Evolutionary conservation across 345 rosid species (phyloP), one percentile per base, ranked within the genome.

Genomic region (Aquilaria yunnanensis): DNA sequence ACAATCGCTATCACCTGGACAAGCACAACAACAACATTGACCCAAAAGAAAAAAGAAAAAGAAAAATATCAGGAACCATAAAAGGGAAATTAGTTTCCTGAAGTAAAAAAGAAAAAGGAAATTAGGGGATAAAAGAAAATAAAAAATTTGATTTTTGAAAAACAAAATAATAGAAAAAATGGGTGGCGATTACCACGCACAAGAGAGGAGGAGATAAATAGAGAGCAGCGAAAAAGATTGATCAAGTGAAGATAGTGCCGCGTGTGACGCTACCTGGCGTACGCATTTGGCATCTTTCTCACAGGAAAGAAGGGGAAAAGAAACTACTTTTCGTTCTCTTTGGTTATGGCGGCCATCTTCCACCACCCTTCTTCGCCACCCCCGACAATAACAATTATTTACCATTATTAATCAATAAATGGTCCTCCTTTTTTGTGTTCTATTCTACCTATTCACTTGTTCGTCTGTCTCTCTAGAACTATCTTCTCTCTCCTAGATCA

Each of bases 231-330:
- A 66, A 63, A 65, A 59, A 43, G 72, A 70, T 37, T 37, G 43
- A 37, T 37, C 43, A 37, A 37, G 43, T 37, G 43, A 37, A 37
- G 43, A 73, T 53, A 50, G 54, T 74, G 90, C 86, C 95, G 85
- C 92, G 97, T 90, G 92, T 69, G 63, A 31, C 69, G 61, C 81
- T 77, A 76, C 84, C 84, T 80, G 94, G 88, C 85, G 63, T 31
- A 64, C 77, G 66, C 70, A 78, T 78, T 77, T 80, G 74, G 89
- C 87, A 75, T 81, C 86, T 32, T 46, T 4, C 52, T 52, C 43
- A 37, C 43, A 9, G 8, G 8, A 37, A 37, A 23, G 23, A 1
- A 37, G 43, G 7, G 7, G 8, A 37, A 37, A 45, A 37, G 47
- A 9, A 51, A 41, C 37, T 13, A 62, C 49, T 32, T 10, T 45